Evolutionary conservation across 441 rosid species (phyloP).

Genomic region (Croton laevigatus): DNA sequence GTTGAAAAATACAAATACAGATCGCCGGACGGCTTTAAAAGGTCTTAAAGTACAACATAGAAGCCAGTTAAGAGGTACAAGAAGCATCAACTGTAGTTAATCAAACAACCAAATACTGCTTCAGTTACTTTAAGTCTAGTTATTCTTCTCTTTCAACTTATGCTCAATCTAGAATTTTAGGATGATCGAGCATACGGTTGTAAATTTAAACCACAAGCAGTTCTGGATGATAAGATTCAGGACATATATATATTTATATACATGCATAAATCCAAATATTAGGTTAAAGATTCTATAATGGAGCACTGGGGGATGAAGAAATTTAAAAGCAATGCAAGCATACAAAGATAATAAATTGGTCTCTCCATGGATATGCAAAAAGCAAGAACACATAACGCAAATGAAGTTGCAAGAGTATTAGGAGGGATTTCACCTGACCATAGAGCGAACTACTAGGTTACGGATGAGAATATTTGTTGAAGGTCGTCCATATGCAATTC

Average conservation of each 20-base stretch:
- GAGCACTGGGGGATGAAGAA: background rate
- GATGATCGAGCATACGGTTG: background rate
- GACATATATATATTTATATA: background rate
- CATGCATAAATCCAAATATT: conserved; percentile 2
- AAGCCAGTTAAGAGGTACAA: background rate
- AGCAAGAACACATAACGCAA: background rate
- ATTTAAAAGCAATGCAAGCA: background rate
- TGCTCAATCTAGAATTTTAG: background rate
- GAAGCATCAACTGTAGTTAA: background rate
- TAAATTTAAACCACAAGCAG: background rate
- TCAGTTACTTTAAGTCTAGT: background rate
- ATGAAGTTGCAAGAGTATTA: conserved; percentile 4
- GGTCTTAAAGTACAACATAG: background rate
- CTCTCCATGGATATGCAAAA: background rate
- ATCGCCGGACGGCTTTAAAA: background rate
- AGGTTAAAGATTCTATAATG: background rate
- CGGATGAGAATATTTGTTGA: conserved; percentile 77
- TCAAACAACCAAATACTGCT: background rate
- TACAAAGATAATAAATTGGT: background rate
- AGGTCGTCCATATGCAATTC: conserved; percentile 80
- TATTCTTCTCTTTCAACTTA: background rate
- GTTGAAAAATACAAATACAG: conserved; percentile 12
- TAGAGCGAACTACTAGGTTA: conserved; percentile 76
- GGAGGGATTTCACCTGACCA: conserved; percentile 69
- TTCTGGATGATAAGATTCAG: background rate